Base-by-base conservation (phyloP, 768 basidiomycete genomes). In the Boletus sensibilis region DNA sequence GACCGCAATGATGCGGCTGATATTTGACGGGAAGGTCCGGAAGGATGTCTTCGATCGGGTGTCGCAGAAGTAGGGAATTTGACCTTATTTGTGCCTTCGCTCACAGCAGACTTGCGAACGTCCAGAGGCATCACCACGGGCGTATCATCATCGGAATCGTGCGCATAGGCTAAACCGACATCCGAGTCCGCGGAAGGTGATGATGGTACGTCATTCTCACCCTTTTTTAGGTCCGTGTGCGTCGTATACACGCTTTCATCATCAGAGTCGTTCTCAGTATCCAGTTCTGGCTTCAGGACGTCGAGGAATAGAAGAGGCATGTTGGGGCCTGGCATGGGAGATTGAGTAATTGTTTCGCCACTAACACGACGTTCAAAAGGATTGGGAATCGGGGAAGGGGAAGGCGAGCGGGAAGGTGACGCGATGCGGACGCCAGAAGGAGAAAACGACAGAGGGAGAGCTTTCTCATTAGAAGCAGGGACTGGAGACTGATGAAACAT, bases 351-450 rank as follows among this genome's bases (percentile, higher is more conserved):
- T 10, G 67, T 74, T 61, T 61, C 71, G 90, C 95, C 69, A 92
- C 96, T 74, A 86, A 98, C 71, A 91, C 94, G 74, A 91, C 91
- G 74, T 85, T 80, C 66, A 86, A 96, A 69, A 88, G 96, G 68
- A 92, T 91, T 80, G 87, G 96, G 93, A 90, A 97, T 68, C 1
- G 66, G 68, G 9, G 71, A 72, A 50, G 66, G 68, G 9, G 71
- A 72, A 50, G 68, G 70, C n/a, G 66, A 62, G 31, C 59, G 65
- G 3, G 74, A 64, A 35, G 69, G 61, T 5, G 66, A 69, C 20
- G 63, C 72, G 38, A 75, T 64, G 53, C 62, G 64, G 29, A 72
- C 54, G 27, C 18, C 47, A 31, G 59, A 58, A 45, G 65, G 50
- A 20, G 73, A 63, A 20, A 71, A 63, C 1, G 61, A 31, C 18